These are phyloP conservation scores for Xylaria sp. DNA, from an alignment of 2,329 filamentous ascomycete species.

Conservation along the genomic window DNA sequence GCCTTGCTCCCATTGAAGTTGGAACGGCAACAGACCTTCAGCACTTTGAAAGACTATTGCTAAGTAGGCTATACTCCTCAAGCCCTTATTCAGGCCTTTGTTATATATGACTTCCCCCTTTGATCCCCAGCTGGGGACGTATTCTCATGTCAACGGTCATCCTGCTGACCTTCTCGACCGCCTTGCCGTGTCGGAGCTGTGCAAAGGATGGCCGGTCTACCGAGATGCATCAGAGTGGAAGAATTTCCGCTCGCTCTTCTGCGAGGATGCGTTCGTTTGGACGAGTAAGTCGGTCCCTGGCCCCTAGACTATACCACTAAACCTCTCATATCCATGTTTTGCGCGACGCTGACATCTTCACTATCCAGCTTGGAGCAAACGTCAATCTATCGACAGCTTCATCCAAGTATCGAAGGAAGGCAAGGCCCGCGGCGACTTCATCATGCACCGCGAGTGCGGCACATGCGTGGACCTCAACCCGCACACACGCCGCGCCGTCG, in stretches of 20 bases:
- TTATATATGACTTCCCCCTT: slow-evolving; percentile 45
- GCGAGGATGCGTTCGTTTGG: slow-evolving; percentile 59
- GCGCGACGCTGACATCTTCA: neutral
- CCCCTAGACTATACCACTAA: neutral
- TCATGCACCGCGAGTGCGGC: slow-evolving; percentile 66
- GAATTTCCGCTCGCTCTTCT: slow-evolving; percentile 61
- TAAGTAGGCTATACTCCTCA: neutral
- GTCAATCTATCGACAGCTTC: slow-evolving; percentile 57
- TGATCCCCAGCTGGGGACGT: slow-evolving; percentile 47
- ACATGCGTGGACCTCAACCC: slow-evolving; percentile 58
- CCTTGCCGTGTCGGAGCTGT: slow-evolving; percentile 60
- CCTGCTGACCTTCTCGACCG: slow-evolving; percentile 55
- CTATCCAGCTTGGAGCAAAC: slow-evolving; percentile 57
- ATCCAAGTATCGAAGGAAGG: slow-evolving; percentile 61
- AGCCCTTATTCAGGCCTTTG: neutral
- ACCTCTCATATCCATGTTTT: neutral
- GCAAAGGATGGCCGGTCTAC: slow-evolving; percentile 65
- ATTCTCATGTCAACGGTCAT: slow-evolving; percentile 59
- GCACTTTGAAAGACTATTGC: neutral
- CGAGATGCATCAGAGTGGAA: slow-evolving; percentile 64
- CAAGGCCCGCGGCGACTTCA: slow-evolving; percentile 63
- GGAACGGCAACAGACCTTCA: neutral
- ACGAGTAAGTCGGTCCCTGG: slow-evolving; percentile 53
- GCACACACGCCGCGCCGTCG: slow-evolving; percentile 55
- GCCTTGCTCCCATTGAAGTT: no score